Percentiles rank a stretch among this genome's conserved stretches.
Conservation (phyloP, 768 basidiomycete genomes). For the Xanthoconium stramineum region DNA sequence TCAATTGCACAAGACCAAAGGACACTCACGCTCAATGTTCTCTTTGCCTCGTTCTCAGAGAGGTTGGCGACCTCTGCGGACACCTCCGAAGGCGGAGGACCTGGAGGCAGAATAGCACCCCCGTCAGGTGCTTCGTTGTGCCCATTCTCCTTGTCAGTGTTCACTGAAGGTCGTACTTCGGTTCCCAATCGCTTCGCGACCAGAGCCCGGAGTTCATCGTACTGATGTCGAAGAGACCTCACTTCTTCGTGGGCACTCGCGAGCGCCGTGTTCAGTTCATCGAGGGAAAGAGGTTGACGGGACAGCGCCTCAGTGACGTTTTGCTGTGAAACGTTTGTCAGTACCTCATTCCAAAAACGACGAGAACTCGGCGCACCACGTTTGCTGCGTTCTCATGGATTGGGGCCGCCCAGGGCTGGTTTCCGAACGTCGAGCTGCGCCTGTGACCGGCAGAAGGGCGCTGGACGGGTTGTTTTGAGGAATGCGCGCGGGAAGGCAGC, state of each 20-base stretch:
- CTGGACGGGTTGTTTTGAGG: constrained; percentile 4
- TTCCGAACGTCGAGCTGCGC: constrained; percentile 26
- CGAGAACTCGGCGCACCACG: constrained; percentile 1
- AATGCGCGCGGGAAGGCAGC: constrained; percentile 9
- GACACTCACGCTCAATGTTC: constrained; percentile 19
- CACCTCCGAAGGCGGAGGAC: background rate
- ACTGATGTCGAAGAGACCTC: constrained; percentile 21
- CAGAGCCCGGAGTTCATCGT: constrained; percentile 21
- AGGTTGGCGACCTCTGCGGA: constrained; percentile 15
- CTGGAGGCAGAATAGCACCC: background rate
- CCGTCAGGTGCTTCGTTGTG: background rate
- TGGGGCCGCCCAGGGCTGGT: constrained; percentile 8
- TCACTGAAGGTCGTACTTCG: background rate
- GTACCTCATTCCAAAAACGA: background rate
- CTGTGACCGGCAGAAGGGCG: constrained; percentile 9
- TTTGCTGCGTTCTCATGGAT: constrained; percentile 11
- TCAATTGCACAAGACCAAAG: background rate
- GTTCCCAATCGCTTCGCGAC: constrained; percentile 16
- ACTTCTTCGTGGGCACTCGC: constrained; percentile 25
- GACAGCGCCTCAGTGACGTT: background rate
- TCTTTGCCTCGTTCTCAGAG: constrained; percentile 25
- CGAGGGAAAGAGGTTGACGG: constrained; percentile 21
- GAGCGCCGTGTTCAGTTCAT: constrained; percentile 25
- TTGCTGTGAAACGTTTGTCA: constrained; percentile 11
- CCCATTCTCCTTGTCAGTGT: background rate